Conservation (phyloP, 2,329 filamentous ascomycete species). For the Neocatenulostroma microsporum region DNA sequence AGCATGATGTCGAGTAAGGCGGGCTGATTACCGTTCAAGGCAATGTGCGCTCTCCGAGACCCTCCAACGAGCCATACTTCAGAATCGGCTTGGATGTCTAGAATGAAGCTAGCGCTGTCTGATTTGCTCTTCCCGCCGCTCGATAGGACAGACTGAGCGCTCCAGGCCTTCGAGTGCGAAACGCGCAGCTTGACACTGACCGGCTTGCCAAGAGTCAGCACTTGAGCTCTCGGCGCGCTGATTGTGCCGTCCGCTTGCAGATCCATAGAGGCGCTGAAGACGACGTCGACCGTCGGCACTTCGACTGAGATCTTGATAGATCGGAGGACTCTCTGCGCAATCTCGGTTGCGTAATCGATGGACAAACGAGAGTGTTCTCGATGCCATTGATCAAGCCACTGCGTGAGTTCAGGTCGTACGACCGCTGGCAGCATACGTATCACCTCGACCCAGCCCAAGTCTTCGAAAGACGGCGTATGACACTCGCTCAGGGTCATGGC, state of each 20-base stretch:
- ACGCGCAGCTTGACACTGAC: slow-evolving; percentile 55
- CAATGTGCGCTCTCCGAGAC: slow-evolving; percentile 69
- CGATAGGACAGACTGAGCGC: slow-evolving; percentile 43
- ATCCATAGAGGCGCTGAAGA: slow-evolving; percentile 58
- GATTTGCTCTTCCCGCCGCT: no score
- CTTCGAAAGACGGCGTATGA: slow-evolving; percentile 44
- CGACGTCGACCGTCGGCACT: slow-evolving; percentile 70
- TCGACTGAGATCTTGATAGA: slow-evolving; percentile 82
- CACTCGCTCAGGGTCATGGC: slow-evolving; percentile 49
- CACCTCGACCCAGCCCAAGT: slow-evolving; percentile 47
- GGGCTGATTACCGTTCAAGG: slow-evolving; percentile 19
- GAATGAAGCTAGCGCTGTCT: slow-evolving; percentile 68
- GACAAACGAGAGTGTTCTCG: slow-evolving; percentile 26
- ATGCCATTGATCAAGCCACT: slow-evolving; percentile 53
- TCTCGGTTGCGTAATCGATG: slow-evolving; percentile 20
- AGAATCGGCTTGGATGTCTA: slow-evolving; percentile 66
- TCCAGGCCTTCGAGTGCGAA: slow-evolving; percentile 50
- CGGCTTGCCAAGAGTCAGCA: slow-evolving; percentile 56
- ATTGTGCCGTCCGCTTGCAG: slow-evolving; percentile 6
- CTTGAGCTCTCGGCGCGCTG: slow-evolving; percentile 26
- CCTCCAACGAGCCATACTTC: slow-evolving; percentile 84
- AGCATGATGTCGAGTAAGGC: slow-evolving; percentile 60
- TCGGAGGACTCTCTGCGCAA: slow-evolving; percentile 22
- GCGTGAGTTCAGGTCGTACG: slow-evolving; percentile 36
- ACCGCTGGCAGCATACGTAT: slow-evolving; percentile 44